Base-by-base conservation (phyloP, 192 early-diverging fungal species). In the Backusella australiensis region DNA sequence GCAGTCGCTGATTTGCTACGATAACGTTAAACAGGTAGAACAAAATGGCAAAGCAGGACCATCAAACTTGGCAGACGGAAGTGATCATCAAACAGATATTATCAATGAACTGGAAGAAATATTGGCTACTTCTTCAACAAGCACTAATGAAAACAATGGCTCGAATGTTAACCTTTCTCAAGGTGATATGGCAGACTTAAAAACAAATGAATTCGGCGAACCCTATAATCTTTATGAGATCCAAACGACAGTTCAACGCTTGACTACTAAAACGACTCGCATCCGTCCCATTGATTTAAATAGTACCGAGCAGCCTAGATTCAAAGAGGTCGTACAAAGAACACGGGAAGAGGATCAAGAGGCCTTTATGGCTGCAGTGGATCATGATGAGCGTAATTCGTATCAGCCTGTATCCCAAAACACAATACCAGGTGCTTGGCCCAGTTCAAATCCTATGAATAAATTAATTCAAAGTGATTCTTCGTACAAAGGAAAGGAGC, bases 31-130 rank as follows among this genome's bases (percentile, higher is more conserved):
- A 66, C 68, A 53, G 6, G 38, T 67, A 11, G 52, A 69, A 8
- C 35, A 65, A 21, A 41, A 2, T 1, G 38, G 69, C 0, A 41
- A 1, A 49, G 14, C 39, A 74, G 56, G 11, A 71, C 23, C 8
- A 56, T 69, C 29, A 59, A 41, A 19, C 67, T 42, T 72, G 21
- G 66, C 77, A 15, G 74, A 81, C 23, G 69, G 75, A 19, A 26
- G 75, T 6, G 49, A 72, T 0, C 17, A 77, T 2, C 75, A 83
- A 17, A 26, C 74, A 52, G 68, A 80, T 39, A 76, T 83, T 42
- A 75, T 83, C 19, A 53, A 59, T 34, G 78, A 83, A 80, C 36
- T 83, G 19, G 72, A 83, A 67, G 73, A 76, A 35, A 77, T 80
- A 39, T n/a, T 82, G 35, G 72, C 49, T 0, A 17, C 26, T 42